These are phyloP conservation scores for Harrya chromipes DNA, from an alignment of 768 basidiomycete genomes.

Conservation along the genomic window DNA sequence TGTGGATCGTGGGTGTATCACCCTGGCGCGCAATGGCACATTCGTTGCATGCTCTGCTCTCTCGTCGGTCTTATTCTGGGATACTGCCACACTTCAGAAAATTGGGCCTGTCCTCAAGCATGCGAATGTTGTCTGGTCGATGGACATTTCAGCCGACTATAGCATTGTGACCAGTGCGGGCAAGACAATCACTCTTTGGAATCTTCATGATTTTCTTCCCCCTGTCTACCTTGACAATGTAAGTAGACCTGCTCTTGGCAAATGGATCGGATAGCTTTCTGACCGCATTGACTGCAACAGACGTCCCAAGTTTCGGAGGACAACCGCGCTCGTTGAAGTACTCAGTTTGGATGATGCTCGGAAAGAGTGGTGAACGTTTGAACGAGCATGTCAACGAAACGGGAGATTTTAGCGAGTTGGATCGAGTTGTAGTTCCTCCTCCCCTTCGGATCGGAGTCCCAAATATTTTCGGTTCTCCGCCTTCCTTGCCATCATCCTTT, in stretches of 20 bases:
- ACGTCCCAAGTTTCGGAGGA: no score
- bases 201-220: background rate
- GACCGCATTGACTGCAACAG: no score
- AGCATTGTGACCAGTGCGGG: background rate
- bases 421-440: no score
- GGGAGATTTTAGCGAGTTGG: no score
- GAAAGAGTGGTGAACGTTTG: no score
- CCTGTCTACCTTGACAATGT: slow-evolving; percentile 3
- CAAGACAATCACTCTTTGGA: slow-evolving; percentile 1
- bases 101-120: slow-evolving; percentile 2
- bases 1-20: background rate
- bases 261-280: no score
- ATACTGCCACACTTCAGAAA: background rate
- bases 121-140: background rate
- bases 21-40: background rate
- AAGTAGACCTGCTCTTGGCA: background rate
- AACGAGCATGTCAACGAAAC: no score
- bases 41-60: background rate
- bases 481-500: no score
- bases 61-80: slow-evolving; percentile 7
- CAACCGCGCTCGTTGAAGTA: no score
- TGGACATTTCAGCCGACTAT: slow-evolving; percentile 5
- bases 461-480: no score
- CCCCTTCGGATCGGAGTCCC: no score
- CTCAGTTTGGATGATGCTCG: no score